Percentiles rank a stretch among this genome's conserved stretches.
Evolutionary conservation across 2,329 filamentous ascomycete species (phyloP).

Genomic region (Coniochaeta hoffmannii): DNA sequence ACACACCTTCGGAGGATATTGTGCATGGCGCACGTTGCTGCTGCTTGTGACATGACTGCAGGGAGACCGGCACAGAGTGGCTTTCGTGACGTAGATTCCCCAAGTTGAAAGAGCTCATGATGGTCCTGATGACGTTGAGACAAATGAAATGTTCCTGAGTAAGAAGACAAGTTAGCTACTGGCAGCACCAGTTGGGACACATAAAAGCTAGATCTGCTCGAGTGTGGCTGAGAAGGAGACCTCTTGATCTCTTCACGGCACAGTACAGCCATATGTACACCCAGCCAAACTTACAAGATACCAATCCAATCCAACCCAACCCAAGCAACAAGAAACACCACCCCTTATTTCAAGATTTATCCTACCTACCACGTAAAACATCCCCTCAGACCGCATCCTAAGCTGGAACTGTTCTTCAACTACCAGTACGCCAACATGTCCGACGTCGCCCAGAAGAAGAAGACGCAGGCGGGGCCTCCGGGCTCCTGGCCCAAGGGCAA

Average conservation of each 20-base stretch:
- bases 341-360: neutral
- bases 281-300: neutral
- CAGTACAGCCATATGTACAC: slow-evolving; percentile 1
- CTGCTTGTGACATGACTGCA: neutral
- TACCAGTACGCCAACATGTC: slow-evolving; percentile 9
- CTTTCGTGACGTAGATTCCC: neutral
- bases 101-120: neutral
- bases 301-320: too few species aligned
- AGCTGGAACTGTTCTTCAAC: slow-evolving; percentile 9
- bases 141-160: neutral
- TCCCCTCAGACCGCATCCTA: neutral
- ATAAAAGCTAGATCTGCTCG: neutral
- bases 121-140: neutral
- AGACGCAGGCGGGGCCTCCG: neutral
- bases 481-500: slow-evolving; percentile 13
- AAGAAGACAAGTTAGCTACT: neutral
- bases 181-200: neutral
- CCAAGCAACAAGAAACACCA: neutral
- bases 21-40: neutral
- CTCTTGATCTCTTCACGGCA: slow-evolving; percentile 1
- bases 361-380: neutral
- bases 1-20: neutral
- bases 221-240: slow-evolving; percentile 1
- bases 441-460: slow-evolving; percentile 15
- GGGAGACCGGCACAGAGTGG: neutral